A percentile compares a stretch with the other conserved stretches of the same genome.
Evolutionary conservation across 345 rosid genomes (phyloP).

Genomic region (Eucalyptus curtisii): DNA sequence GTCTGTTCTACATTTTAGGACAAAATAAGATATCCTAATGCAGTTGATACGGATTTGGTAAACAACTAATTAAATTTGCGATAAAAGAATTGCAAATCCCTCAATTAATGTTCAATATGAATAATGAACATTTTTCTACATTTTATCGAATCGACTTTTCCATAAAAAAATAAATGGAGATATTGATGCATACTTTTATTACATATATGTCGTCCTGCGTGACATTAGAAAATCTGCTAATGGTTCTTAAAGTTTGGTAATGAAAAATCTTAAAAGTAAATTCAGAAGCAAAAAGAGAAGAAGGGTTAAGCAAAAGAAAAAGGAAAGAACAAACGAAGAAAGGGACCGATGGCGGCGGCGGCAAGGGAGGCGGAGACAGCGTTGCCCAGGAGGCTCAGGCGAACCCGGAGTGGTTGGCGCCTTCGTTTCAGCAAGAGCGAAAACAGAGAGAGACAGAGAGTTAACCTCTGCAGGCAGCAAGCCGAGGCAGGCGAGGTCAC

Average conservation of each 20-base stretch:
- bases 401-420: not conserved
- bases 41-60: not conserved
- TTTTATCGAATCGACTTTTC: not conserved
- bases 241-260: not conserved
- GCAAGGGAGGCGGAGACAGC: not conserved
- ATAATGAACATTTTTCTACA: not conserved
- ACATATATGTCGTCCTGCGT: not conserved
- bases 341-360: not conserved
- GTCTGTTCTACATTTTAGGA: not conserved
- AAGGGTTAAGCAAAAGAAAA: not conserved
- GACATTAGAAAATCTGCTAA: not conserved
- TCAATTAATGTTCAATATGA: not conserved
- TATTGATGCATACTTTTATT: not conserved
- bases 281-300: not conserved
- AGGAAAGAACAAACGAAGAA: not conserved
- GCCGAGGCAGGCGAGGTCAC: not conserved
- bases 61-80: not conserved
- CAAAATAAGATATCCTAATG: not conserved
- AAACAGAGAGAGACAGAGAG: not conserved
- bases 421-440: not conserved
- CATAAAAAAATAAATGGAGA: not conserved
- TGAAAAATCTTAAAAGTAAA: not conserved
- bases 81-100: not conserved
- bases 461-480: not conserved
- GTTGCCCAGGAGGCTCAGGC: not conserved